Base-by-base conservation (phyloP, 1,139 yeast species). In the Hyphopichia khmerensis region DNA sequence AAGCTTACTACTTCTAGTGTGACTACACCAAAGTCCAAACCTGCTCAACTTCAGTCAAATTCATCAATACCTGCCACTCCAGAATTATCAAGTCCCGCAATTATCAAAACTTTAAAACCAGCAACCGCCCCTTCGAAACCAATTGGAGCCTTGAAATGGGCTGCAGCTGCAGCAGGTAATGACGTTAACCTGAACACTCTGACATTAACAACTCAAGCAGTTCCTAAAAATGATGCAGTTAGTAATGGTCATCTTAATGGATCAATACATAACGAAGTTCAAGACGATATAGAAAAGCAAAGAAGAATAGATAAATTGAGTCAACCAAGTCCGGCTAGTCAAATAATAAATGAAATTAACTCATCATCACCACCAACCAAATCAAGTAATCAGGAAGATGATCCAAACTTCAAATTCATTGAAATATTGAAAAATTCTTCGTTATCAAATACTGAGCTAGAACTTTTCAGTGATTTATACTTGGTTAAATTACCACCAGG, bases 81-180 rank as follows among this genome's bases (percentile, higher is more conserved):
- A 7, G 68, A 63, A 26, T 44, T 56, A 19, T 43, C 62, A 0
- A 60, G 65, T 35, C 66, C 67, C 4, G 70, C 59, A 9, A 64
- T 65, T 34, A 72, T 65, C 33, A 71, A 79, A 43, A 78, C 81
- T 1, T 65, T 83, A 43, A 82, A 81, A 58, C 89, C 89, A 2
- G 88, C 89, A 1, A 72, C 82, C 0, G 74, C 84, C 6, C 89
- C 89, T 10, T 67, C 80, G 10, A 79, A 79, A 48, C 87, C 87
- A 1, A 75, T 77, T 3, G 81, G 83, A 14, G 85, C 79, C 44
- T 65, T 83, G 49, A 82, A 83, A 52, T 84, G 91, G 79, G 78
- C 93, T 0, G 77, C 84, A 1, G 84, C 87, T 1, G 87, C 85
- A 2, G 82, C 83, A 5, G 79, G 79, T 26, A 32, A 38, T 32